Base-by-base conservation (phyloP, 2,329 filamentous ascomycete genomes). In the Diplodia corticola region DNA sequence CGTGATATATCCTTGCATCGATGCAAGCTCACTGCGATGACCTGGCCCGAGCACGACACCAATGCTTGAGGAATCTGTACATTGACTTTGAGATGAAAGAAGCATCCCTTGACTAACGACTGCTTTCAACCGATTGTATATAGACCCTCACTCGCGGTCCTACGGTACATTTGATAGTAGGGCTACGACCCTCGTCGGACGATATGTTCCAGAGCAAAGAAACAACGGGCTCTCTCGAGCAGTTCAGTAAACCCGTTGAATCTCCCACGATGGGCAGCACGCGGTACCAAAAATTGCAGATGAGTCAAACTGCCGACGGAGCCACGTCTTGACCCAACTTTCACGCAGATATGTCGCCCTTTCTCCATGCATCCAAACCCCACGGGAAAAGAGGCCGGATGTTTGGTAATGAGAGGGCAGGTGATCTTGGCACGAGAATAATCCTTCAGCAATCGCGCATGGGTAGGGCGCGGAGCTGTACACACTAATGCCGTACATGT, bases 381-480 rank as follows among this genome's bases (percentile, higher is more conserved):
- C 80, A 85, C 77, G 73, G 40, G 80, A 78, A 74, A 70, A 72
- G 77, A 81, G 79, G 79, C 80, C 78, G 78, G 79, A 83, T 88
- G 86, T 86, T 89, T 89, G 86, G 86, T 89, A 88, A 88, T 88
- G 79, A 81, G 78, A 77, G 76, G 80, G 80, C 71, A 64, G 72
- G 79, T 77, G 69, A 81, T 89, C 81, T 89, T 81, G 87, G 87
- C 87, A 89, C 85, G 86, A 82, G 80, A 80, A 77, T 82, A 78
- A 83, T 88, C 87, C 86, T 89, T 89, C 86, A 89, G 86, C 85
- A 83, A 80, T 81, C 82, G 82, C 82, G 82, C 85, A 88, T 86
- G 78, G 82, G 75, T 69, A 82, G 77, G 79, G 81, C 81, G 78
- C 82, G 84, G 82, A 81, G 86, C 86, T 89, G 87, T 89, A 89